Evolutionary conservation across 2,329 filamentous ascomycete genomes (phyloP), one percentile per base, ranked within the genome.

Genomic region (Davidsoniella virescens): DNA sequence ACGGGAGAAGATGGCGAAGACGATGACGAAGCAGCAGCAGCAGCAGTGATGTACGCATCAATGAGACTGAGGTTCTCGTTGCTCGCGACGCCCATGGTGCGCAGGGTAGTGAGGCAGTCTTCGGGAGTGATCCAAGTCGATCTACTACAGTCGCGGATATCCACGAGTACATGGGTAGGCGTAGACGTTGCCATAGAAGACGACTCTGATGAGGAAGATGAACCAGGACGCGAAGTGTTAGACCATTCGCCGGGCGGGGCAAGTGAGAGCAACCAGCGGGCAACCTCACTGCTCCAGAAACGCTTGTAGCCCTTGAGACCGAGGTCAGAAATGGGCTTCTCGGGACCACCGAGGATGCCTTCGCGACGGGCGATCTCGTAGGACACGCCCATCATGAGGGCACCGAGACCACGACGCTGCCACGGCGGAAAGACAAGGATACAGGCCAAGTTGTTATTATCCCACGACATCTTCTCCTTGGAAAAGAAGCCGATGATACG

Each of bases 401-500:
- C 80, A 0, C 92, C 92, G 0, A 96, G 73, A 1, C 90, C 87
- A 56, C 87, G 87, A 55, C 84, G 81, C 65, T 96, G 90, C 79
- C 90, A 96, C 0, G 92, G 92, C 1, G 92, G 92, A 60, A 96
- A 96, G 14, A 96, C 76, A 5, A 96, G 72, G 57, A 98, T 98
- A 62, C 92, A 98, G 1, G 92, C 92, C 4, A 98, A 73, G 57
- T 96, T 98, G 65, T 98, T 96, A 60, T 90, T 88, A 60, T 98
- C 92, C 90, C 92, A 98, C 3, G 87, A 94, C 71, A 95, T 84
- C 64, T 96, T 96, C 65, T 98, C 92, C 63, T 98, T 96, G 55
- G 85, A 93, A 69, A 96, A 98, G 72, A 96, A 96, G n/a, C 92
- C 92, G 1, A 90, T 77, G 26, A 95, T 80, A 78, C 17, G 64